phyloP scores from a whole-genome alignment of 495 filamentous ascomycete genomes.

The Neurospora sp. region DNA sequence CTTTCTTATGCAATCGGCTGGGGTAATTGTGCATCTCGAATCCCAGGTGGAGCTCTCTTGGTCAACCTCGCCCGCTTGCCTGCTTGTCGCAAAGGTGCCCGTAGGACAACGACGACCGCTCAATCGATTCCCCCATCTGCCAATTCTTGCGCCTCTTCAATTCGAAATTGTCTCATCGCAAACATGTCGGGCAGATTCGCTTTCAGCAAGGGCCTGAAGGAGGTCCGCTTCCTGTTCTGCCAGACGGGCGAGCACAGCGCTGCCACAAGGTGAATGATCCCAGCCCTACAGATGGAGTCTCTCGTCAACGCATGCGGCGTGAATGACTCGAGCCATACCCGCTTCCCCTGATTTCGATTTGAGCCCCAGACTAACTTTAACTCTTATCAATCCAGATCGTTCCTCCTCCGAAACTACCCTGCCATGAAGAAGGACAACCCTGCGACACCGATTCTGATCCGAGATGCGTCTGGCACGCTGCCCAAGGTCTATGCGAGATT shows the following conservation, averaged over 20 bases:
- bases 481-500: conserved; percentile 89
- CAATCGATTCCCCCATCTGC: conserved; percentile 6
- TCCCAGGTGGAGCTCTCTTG: conserved; percentile 1
- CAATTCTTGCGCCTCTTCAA: neutral
- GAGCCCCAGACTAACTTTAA: neutral
- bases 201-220: conserved; percentile 80
- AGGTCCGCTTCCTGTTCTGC: conserved; percentile 94
- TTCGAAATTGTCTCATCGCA: conserved; percentile 4
- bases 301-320: neutral
- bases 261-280: conserved; percentile 57
- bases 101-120: conserved; percentile 3
- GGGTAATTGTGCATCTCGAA: neutral
- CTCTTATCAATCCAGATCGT: conserved; percentile 52
- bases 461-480: conserved; percentile 72
- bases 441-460: conserved; percentile 83
- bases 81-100: neutral
- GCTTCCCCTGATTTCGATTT: neutral
- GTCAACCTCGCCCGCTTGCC: conserved; percentile 8
- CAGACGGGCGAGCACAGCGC: conserved; percentile 84
- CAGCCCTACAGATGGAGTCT: neutral
- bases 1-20: neutral
- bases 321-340: neutral
- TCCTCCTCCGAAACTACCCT: conserved; percentile 85
- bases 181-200: conserved; percentile 88
- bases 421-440: conserved; percentile 99